These are phyloP conservation scores for Candida multigemmis DNA, from an alignment of 805 yeast species.

Conservation along the genomic window DNA sequence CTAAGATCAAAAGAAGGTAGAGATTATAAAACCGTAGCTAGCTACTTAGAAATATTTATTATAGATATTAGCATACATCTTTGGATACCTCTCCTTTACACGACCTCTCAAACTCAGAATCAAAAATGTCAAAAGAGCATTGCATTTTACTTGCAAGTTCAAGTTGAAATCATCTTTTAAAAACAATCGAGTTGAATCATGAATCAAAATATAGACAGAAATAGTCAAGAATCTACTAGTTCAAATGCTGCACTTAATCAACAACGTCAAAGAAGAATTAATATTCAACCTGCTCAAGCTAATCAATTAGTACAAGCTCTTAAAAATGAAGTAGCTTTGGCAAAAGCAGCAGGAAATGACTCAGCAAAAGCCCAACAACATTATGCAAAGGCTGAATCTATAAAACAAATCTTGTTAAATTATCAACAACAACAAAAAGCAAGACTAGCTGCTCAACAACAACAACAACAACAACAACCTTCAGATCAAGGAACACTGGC, in stretches of 20 bases:
- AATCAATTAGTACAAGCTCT: slow-evolving; percentile 54
- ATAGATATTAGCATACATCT: too few species aligned
- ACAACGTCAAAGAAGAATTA: slow-evolving; percentile 12
- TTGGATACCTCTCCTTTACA: too few species aligned
- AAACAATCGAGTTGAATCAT: too few species aligned
- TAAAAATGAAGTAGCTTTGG: slow-evolving; percentile 49
- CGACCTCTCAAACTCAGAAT: too few species aligned
- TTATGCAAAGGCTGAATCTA: slow-evolving; percentile 51
- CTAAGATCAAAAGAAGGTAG: background rate
- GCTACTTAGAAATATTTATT: too few species aligned
- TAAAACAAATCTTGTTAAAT: slow-evolving; percentile 50
- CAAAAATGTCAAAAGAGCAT: too few species aligned
- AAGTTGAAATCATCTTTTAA: too few species aligned
- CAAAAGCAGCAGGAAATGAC: slow-evolving; percentile 51
- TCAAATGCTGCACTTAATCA: too few species aligned
- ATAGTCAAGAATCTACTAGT: too few species aligned
- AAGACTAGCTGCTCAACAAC: slow-evolving; percentile 4
- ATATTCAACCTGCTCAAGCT: slow-evolving; percentile 42
- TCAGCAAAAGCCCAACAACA: slow-evolving; percentile 58
- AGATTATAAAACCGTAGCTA: too few species aligned
- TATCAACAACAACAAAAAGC: slow-evolving; percentile 40
- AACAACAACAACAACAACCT: slow-evolving; percentile 2
- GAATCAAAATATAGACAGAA: too few species aligned
- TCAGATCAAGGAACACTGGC: slow-evolving; percentile 1
- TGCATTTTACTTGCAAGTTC: too few species aligned